Evolutionary conservation across 306 rosid species (phyloP), one percentile per base, ranked within the genome.

Genomic region (Trifolium pratense): DNA sequence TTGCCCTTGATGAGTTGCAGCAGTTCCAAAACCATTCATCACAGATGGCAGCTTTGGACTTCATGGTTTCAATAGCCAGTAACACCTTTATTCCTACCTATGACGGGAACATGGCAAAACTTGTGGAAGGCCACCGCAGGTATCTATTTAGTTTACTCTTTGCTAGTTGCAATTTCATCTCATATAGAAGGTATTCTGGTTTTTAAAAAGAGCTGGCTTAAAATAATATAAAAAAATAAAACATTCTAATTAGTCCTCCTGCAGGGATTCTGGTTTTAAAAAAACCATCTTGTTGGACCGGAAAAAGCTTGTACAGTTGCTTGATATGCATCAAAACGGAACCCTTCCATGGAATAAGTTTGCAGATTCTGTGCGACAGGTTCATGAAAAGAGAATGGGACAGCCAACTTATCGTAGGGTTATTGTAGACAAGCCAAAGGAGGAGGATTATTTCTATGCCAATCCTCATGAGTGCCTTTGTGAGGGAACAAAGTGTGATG

Each of bases 81-180:
- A 86, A 85, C 84, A 88, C 92, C 61, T 95, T 89, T 23, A 53
- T 95, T 82, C 97, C 99, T 51, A 91, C 99, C 66, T 95, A 91
- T 69, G 89, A 95, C 64, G 99, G 99, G 56, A 95, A 95, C 89
- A 95, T 95, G 99, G 99, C 99, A 29, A 95, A 90, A 82, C 83
- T 95, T 68, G 97, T 91, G 45, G 97, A 95, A 79, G 99, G 99
- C 73, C 97, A 95, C 68, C 99, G 99, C 49, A 86, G 97, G 99
- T 91, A 80, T 70, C 79, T 48, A 18, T 52, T 11, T 72, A 12
- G 12, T 65, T 66, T 17, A 6, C 15, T 10, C 48, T 42, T 59
- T 48, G 32, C 60, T 31, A 49, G 64, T 17, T 59, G 68, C 75
- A 25, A 13, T 78, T 68, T 53, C 46, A 68, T 42, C 18, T 70